Evolutionary conservation across 257 asterid species (phyloP).

Genomic region (Avicennia marina): DNA sequence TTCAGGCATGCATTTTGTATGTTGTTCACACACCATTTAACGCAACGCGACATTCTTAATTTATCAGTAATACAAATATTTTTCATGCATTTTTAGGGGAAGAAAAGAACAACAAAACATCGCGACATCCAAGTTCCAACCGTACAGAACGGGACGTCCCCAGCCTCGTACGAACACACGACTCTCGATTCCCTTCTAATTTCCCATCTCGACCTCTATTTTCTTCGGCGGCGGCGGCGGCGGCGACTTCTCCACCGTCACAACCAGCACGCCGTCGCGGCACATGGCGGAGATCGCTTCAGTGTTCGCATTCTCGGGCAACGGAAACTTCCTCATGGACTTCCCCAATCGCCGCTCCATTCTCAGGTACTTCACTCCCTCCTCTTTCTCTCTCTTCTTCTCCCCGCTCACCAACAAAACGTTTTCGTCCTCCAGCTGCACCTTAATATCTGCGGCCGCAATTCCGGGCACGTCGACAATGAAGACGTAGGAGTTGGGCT

Average conservation of each 20-base stretch:
- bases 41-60: too few relatives aligned
- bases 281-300: slow-evolving; percentile 33
- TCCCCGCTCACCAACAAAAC: slow-evolving; percentile 40
- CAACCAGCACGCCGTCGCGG: slow-evolving; percentile 34
- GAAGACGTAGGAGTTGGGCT: slow-evolving; percentile 27
- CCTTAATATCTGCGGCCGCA: slow-evolving; percentile 30
- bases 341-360: slow-evolving; percentile 45
- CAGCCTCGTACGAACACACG: too few relatives aligned
- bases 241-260: slow-evolving; percentile 34
- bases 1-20: too few relatives aligned
- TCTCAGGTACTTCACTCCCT: slow-evolving; percentile 32
- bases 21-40: too few relatives aligned
- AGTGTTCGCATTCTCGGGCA: slow-evolving; percentile 36
- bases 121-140: too few relatives aligned
- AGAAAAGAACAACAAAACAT: too few relatives aligned
- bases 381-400: slow-evolving; percentile 29
- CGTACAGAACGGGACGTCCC: too few relatives aligned
- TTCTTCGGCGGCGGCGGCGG: slow-evolving; percentile 36
- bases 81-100: too few relatives aligned
- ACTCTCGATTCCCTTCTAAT: neutral
- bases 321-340: slow-evolving; percentile 35
- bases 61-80: too few relatives aligned
- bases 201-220: slow-evolving; percentile 18
- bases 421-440: slow-evolving; percentile 34
- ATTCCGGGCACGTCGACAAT: slow-evolving; percentile 43